Percentiles rank a stretch among this genome's conserved stretches.
phyloP scores from a whole-genome alignment of 1,284 basidiomycete genomes.

The Vanrija sp. region DNA sequence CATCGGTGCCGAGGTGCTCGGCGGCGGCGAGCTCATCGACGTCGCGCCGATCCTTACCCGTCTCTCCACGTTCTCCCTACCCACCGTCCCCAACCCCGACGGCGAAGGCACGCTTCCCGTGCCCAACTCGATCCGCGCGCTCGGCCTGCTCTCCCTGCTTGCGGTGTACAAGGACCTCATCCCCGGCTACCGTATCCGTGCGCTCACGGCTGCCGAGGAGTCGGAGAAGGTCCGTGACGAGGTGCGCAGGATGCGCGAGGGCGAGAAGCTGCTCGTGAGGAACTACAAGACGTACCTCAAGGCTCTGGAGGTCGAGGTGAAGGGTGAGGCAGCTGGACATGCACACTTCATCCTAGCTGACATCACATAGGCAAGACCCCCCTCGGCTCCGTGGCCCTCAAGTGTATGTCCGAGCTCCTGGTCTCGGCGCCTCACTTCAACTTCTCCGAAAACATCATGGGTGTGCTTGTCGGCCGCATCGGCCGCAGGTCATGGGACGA shows the following conservation, averaged over 20 bases:
- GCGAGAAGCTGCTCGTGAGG: conserved; percentile 89
- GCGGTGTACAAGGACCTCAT: conserved; percentile 95
- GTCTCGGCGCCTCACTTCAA: conserved; percentile 92
- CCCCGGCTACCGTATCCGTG: conserved; percentile 78
- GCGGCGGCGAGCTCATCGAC: conserved; percentile 58
- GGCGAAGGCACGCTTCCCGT: conserved; percentile 62
- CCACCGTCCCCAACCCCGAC: conserved; percentile 64
- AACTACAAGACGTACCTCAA: conserved; percentile 88
- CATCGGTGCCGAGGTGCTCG: conserved; percentile 82
- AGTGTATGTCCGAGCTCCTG: conserved; percentile 82
- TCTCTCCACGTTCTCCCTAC: conserved; percentile 75
- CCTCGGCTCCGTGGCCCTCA: conserved; percentile 67
- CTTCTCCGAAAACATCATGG: conserved; percentile 90
- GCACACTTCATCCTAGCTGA: conserved; percentile 16
- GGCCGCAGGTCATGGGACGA: conserved; percentile 85
- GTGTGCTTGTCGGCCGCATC: conserved; percentile 74
- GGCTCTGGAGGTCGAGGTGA: conserved; percentile 76
- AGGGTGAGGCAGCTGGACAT: conserved; percentile 57
- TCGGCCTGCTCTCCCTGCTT: conserved; percentile 85
- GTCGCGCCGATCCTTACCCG: conserved; percentile 73
- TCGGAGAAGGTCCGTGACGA: conserved; percentile 92
- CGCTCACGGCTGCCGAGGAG: conserved; percentile 84
- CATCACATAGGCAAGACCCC: conserved; percentile 62
- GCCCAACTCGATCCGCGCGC: conserved; percentile 75
- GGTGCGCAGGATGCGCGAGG: conserved; percentile 84